A percentile compares a stretch with the other conserved stretches of the same genome.
Conservation (phyloP, 148 eudicot species). For the Cornus controversa region DNA sequence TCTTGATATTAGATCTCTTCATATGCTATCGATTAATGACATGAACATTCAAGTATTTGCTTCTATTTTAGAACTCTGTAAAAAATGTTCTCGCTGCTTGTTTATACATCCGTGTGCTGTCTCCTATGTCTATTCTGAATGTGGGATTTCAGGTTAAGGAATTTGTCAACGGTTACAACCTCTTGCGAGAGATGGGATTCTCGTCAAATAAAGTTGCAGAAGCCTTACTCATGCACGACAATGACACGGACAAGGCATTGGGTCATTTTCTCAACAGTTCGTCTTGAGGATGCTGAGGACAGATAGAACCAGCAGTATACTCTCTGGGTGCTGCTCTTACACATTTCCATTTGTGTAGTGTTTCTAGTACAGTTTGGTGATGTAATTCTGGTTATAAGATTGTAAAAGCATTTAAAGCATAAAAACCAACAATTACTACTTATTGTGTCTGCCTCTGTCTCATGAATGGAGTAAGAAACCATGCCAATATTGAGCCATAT, state of each 20-base stretch:
- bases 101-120: neutral
- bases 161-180: slow-evolving; percentile 65
- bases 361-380: neutral
- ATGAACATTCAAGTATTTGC: neutral
- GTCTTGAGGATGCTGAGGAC: slow-evolving; percentile 29
- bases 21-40: neutral
- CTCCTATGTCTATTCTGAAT: neutral
- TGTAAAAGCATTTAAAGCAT: slow-evolving; percentile 4
- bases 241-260: slow-evolving; percentile 82
- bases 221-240: slow-evolving; percentile 78
- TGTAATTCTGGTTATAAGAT: neutral
- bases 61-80: neutral
- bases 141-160: slow-evolving; percentile 57
- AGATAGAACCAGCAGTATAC: neutral
- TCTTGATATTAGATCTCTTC: neutral
- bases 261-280: slow-evolving; percentile 70
- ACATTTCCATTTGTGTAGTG: neutral
- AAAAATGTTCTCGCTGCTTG: neutral
- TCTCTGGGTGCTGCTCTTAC: neutral
- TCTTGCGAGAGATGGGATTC: slow-evolving; percentile 92
- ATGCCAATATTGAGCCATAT: no score
- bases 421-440: neutral
- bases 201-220: slow-evolving; percentile 73
- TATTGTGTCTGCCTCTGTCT: no score
- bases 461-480: no score